phyloP scores from a whole-genome alignment of 805 yeast species.

The Candida germanica region DNA sequence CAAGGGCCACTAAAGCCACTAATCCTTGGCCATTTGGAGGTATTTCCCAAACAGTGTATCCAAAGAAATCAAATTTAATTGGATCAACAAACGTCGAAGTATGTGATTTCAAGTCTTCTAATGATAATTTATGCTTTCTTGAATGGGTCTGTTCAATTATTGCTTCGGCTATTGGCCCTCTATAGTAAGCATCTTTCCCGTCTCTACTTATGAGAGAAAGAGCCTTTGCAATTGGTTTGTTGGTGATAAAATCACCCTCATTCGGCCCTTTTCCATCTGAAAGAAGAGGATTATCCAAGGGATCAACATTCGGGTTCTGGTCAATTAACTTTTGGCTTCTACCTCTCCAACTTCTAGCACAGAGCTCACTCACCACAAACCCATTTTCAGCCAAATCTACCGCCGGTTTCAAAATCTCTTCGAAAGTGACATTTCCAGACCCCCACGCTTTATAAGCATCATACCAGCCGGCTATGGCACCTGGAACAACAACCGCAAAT shows the following conservation, averaged over 20 bases:
- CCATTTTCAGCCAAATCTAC: constrained; percentile 70
- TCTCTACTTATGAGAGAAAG: constrained; percentile 47
- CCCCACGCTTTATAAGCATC: constrained; percentile 73
- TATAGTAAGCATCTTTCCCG: constrained; percentile 68
- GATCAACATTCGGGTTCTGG: constrained; percentile 30
- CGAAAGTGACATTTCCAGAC: constrained; percentile 58
- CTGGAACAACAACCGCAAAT: constrained; percentile 69
- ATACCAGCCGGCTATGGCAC: constrained; percentile 77
- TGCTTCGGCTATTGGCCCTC: constrained; percentile 65
- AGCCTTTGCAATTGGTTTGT: constrained; percentile 51
- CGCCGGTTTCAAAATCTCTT: constrained; percentile 59
- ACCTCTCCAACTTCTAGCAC: constrained; percentile 48
- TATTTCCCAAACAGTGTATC: constrained; percentile 65
- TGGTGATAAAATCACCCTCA: constrained; percentile 55
- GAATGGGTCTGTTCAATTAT: constrained; percentile 52
- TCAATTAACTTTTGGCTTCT: constrained; percentile 36
- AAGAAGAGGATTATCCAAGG: constrained; percentile 29
- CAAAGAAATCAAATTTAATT: constrained; percentile 50
- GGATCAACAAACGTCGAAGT: constrained; percentile 65
- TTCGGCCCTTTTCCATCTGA: constrained; percentile 43
- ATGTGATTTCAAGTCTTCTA: constrained; percentile 57
- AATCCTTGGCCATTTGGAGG: constrained; percentile 86
- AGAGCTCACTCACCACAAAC: constrained; percentile 58
- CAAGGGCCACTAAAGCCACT: constrained; percentile 69
- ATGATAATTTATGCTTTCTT: constrained; percentile 55